Percentiles rank a stretch among this genome's conserved stretches.
Evolutionary conservation across 2,329 filamentous ascomycete species (phyloP).

Genomic region (Herpomyces periplanetae): DNA sequence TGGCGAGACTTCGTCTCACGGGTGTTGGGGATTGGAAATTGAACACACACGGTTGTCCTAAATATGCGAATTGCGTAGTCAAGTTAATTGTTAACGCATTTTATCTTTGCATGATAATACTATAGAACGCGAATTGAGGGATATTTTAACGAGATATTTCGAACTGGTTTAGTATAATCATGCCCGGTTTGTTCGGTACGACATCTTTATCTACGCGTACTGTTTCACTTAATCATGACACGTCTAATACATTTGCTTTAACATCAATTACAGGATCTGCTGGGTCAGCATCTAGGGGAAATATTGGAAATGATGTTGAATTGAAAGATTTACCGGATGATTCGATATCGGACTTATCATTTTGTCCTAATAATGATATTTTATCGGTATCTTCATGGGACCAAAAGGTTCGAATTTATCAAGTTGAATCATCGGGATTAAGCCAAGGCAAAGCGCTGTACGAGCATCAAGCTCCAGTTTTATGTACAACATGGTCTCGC

Average conservation of each 20-base stretch:
- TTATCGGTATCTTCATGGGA: constrained; percentile 82
- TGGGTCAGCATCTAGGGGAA: constrained; percentile 34
- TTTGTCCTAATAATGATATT: constrained; percentile 37
- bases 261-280: constrained; percentile 13
- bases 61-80: too few relatives aligned
- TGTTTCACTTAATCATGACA: constrained; percentile 7
- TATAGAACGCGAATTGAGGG: too few relatives aligned
- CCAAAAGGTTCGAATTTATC: constrained; percentile 87
- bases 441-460: constrained; percentile 54
- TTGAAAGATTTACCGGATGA: constrained; percentile 44
- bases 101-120: too few relatives aligned
- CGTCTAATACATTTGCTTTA: constrained; percentile 21
- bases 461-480: constrained; percentile 45
- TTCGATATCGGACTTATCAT: constrained; percentile 51
- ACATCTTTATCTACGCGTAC: neutral
- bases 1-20: too few relatives aligned
- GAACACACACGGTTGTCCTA: too few relatives aligned
- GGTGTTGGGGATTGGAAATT: too few relatives aligned
- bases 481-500: constrained; percentile 51
- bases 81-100: too few relatives aligned
- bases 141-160: too few relatives aligned
- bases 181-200: neutral
- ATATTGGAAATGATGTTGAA: constrained; percentile 56
- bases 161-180: too few relatives aligned
- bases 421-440: constrained; percentile 35